Conservation (phyloP, 139 green algal species). For the Trebouxia sp. region DNA sequence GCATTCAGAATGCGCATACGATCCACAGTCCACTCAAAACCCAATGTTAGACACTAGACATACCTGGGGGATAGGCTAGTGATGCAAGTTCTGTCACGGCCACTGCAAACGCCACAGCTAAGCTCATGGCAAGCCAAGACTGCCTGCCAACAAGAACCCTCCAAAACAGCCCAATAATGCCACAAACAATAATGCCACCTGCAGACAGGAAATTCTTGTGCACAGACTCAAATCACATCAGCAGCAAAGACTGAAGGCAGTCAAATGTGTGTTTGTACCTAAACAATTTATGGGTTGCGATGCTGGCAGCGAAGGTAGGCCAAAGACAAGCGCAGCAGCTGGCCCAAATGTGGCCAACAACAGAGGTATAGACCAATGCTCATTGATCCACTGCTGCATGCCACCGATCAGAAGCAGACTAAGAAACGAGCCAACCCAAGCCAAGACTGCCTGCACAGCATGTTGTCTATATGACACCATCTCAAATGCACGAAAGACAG, state of each 20-base stretch:
- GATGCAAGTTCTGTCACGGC: not conserved
- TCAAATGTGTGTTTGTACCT: not conserved
- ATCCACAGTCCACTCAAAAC: not conserved
- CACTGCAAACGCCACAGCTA: not conserved
- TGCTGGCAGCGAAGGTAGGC: not conserved
- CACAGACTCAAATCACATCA: not conserved
- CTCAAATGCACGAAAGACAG: too few species aligned
- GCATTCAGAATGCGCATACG: not conserved
- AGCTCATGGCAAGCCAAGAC: not conserved
- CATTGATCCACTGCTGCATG: slow-evolving; percentile 17
- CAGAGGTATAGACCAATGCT: slow-evolving; percentile 8
- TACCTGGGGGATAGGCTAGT: slow-evolving; percentile 8
- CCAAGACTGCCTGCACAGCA: not conserved
- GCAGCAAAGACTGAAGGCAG: not conserved
- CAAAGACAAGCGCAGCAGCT: slow-evolving; percentile 6
- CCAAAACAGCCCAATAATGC: not conserved
- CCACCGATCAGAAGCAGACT: not conserved
- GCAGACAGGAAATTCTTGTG: too few species aligned
- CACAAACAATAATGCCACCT: not conserved
- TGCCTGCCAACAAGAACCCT: slow-evolving; percentile 14
- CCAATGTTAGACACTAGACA: not conserved
- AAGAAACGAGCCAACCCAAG: not conserved
- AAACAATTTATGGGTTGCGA: slow-evolving; percentile 2
- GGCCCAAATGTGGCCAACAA: slow-evolving; percentile 11
- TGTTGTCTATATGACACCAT: not conserved